phyloP scores from a whole-genome alignment of 208 protist genomes.

The Leishmania aethiopica region DNA sequence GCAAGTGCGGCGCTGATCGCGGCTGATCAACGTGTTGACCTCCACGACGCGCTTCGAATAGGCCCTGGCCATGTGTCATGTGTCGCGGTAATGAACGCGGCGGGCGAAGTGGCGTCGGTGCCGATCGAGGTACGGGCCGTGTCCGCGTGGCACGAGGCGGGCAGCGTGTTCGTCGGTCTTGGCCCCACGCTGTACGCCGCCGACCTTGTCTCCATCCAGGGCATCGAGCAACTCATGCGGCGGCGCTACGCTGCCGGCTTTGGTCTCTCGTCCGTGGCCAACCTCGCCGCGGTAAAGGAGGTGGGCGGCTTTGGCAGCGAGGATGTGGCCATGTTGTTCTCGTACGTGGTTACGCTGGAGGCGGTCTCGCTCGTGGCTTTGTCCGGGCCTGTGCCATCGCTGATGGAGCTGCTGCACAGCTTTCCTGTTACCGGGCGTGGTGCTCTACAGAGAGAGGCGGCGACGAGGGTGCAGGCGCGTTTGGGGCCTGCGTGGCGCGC shows the following conservation, averaged over 20 bases:
- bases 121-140: conserved; percentile 58
- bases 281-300: conserved; percentile 43
- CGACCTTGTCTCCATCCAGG: conserved; percentile 52
- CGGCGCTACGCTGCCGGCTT: conserved; percentile 68
- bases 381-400: conserved; percentile 59
- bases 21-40: conserved; percentile 19
- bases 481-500: conserved; percentile 13
- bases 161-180: conserved; percentile 66
- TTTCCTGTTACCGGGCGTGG: neutral
- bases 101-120: conserved; percentile 63
- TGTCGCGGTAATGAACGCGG: conserved; percentile 67
- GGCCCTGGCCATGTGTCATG: conserved; percentile 57
- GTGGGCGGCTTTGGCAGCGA: conserved; percentile 32
- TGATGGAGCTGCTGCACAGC: conserved; percentile 49
- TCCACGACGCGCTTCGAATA: conserved; percentile 33
- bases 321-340: conserved; percentile 54
- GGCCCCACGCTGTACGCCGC: conserved; percentile 58
- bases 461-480: neutral
- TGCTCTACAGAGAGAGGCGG: neutral
- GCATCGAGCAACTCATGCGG: conserved; percentile 70
- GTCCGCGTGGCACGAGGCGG: conserved; percentile 57
- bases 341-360: conserved; percentile 67
- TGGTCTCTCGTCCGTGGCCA: conserved; percentile 54
- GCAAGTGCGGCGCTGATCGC: conserved; percentile 27
- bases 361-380: conserved; percentile 41